Evolutionary conservation across 768 basidiomycete genomes (phyloP), one percentile per base, ranked within the genome.

Genomic region (Xerocomus spinulosus): DNA sequence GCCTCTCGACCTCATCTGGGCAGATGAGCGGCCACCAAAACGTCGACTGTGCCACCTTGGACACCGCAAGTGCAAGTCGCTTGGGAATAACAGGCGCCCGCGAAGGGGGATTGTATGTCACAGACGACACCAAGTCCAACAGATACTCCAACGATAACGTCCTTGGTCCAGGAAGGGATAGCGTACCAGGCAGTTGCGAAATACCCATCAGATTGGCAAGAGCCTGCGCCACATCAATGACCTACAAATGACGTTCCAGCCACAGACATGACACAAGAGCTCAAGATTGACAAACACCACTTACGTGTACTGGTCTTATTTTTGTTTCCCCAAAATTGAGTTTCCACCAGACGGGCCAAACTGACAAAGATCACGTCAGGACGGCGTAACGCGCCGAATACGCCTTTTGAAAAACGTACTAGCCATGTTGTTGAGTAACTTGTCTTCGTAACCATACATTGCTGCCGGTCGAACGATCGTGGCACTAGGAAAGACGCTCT

Each of bases 391-490:
- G 18, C 24, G 35, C 48, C 49, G 32, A 32, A 40, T 13, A 30
- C 29, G 29, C 43, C 14, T 51, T 26, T 37, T 38, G 36, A 34
- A 17, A 42, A 48, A 78, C 87, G 68, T 65, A 94, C 93, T 72
- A 42, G 92, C 87, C 69, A 96, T 87, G 64, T 89, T 93, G 66
- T 87, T 94, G 63, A 98, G 70, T 42, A 98, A 70, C 68, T 86
- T 91, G 72, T 99, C 96, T 69, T 99, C 96, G 60, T 85, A 81
- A n/a, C 96, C 96, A 67, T 75, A 99, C 81, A 97, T 82, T 26
- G 79, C 62, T 9, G 80, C 80, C 34, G 96, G 96, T 41, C 92
- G 75, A 46, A 96, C 78, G 57, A 99, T 88, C 32, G 90, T 96
- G 32, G 93, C 92, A 29, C 73, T 74, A 2, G 87, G 86, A 75